A percentile compares a stretch with the other conserved stretches of the same genome.
Conservation (phyloP, 108 stramenopile species). For the Poteriospumella lacustris region DNA sequence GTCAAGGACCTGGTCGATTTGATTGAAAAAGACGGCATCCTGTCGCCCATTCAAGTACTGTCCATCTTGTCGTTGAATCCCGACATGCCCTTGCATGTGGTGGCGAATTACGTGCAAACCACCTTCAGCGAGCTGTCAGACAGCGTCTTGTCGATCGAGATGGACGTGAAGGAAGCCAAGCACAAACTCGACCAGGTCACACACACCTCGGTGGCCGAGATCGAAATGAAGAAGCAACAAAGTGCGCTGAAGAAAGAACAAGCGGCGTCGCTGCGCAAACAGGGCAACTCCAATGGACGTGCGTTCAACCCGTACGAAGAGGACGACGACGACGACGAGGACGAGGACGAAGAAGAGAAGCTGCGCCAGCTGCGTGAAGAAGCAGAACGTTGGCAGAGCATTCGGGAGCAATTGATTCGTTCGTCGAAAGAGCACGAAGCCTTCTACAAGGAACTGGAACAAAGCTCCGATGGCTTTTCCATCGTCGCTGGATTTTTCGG, state of each 20-base stretch:
- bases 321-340: neutral
- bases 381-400: slow-evolving; percentile 4
- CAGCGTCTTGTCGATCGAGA: no score
- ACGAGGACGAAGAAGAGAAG: neutral
- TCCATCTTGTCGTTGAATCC: neutral
- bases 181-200: no score
- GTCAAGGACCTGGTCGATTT: slow-evolving; percentile 1
- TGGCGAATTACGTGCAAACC: neutral
- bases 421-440: neutral
- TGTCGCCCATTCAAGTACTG: slow-evolving; percentile 14
- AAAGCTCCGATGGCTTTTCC: neutral
- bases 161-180: no score
- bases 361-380: neutral
- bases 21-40: neutral
- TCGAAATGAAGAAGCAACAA: no score
- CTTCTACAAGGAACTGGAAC: neutral
- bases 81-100: neutral
- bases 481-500: neutral
- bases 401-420: neutral
- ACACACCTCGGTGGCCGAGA: no score
- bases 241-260: no score
- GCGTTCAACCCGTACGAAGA: no score
- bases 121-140: neutral
- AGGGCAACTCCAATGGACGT: no score
- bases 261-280: no score